phyloP scores from a whole-genome alignment of 1,139 yeast genomes.

The Suhomyces maxii region DNA sequence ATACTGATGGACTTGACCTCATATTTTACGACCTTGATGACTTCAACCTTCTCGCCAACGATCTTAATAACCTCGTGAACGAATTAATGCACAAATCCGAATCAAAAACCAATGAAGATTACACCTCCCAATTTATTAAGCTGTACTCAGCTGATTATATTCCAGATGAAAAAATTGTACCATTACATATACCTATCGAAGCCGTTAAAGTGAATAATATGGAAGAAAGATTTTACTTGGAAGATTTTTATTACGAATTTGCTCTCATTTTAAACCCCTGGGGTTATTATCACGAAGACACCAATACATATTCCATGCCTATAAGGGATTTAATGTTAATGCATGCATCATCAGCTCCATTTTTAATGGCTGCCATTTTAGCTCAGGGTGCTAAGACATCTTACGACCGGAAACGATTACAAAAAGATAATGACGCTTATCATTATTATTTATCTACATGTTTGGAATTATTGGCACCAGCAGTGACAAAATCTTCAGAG shows the following conservation, averaged over 20 bases:
- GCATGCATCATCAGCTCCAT: conserved; percentile 20
- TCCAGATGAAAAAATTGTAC: conserved; percentile 3
- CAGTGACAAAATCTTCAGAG: conserved; percentile 12
- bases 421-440: conserved; percentile 20
- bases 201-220: conserved; percentile 13
- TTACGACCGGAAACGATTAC: conserved; percentile 11
- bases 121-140: conserved; percentile 6
- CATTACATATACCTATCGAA: conserved; percentile 14
- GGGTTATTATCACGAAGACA: conserved; percentile 15
- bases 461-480: conserved; percentile 20
- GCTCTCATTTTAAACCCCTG: conserved; percentile 20
- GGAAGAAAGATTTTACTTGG: conserved; percentile 17
- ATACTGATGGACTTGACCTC: background rate
- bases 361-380: conserved; percentile 20
- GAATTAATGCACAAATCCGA: conserved; percentile 18
- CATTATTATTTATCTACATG: conserved; percentile 19
- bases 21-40: conserved; percentile 15
- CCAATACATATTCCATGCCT: conserved; percentile 16
- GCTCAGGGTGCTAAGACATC: conserved; percentile 21
- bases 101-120: conserved; percentile 11
- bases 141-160: conserved; percentile 3
- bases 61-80: conserved; percentile 20
- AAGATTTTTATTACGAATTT: conserved; percentile 20
- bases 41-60: conserved; percentile 17
- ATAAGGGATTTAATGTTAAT: conserved; percentile 18